Percentiles rank a stretch among this genome's conserved stretches.
These are phyloP conservation scores for Penicillium sclerotiorum DNA, from an alignment of 2,329 filamentous ascomycete genomes.

Conservation along the genomic window DNA sequence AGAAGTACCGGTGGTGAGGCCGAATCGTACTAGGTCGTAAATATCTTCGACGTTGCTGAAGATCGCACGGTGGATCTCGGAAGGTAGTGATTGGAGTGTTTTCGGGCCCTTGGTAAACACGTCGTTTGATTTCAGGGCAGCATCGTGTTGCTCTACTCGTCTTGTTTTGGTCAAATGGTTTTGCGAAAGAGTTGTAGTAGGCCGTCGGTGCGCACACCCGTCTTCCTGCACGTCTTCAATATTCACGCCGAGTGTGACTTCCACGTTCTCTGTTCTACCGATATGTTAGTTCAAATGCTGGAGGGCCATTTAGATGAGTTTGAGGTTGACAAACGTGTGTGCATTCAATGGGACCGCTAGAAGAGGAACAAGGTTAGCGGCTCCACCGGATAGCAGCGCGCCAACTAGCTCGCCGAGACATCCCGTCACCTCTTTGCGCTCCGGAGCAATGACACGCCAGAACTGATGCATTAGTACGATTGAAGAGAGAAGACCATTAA, in stretches of 20 bases:
- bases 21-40: slow-evolving; percentile 17
- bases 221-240: slow-evolving; percentile 17
- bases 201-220: slow-evolving; percentile 8
- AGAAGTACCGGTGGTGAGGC: slow-evolving; percentile 22
- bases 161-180: slow-evolving; percentile 17
- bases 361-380: slow-evolving; percentile 18
- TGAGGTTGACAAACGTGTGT: slow-evolving; percentile 10
- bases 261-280: slow-evolving; percentile 9
- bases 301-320: too few species aligned
- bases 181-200: slow-evolving; percentile 10
- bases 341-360: slow-evolving; percentile 18
- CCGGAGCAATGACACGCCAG: slow-evolving; percentile 18
- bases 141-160: slow-evolving; percentile 15
- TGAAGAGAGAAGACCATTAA: neutral
- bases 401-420: slow-evolving; percentile 13
- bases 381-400: slow-evolving; percentile 17
- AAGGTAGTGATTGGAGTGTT: slow-evolving; percentile 13
- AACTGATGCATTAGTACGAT: slow-evolving; percentile 9
- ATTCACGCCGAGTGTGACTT: slow-evolving; percentile 14
- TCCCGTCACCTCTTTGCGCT: slow-evolving; percentile 14
- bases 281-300: neutral
- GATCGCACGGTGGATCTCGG: slow-evolving; percentile 15
- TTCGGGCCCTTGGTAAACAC: neutral
- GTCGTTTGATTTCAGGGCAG: neutral
- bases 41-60: slow-evolving; percentile 12